Base-by-base conservation (phyloP, 139 green algal genomes). In the Marvania coccoides region DNA sequence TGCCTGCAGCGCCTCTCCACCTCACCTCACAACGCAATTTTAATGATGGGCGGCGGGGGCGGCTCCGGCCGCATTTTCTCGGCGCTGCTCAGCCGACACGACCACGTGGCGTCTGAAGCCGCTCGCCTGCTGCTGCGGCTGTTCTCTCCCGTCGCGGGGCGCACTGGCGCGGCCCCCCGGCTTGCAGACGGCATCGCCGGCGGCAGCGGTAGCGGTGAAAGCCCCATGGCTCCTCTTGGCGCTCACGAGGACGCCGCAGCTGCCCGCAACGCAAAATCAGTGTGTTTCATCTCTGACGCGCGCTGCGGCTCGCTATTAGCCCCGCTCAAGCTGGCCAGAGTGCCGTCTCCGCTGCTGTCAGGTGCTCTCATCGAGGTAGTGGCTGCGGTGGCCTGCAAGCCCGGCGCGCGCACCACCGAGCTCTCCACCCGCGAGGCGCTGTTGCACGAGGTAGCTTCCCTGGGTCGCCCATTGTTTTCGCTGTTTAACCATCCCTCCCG, bases 391-490 rank as follows among this genome's bases (percentile, higher is more conserved):
- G 81, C 76, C 2, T 85, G 72, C 37, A 64, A 84, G 30, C 85
- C 85, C 1, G 85, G 83, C 3, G 42, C 72, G 23, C 61, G 61
- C 12, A 84, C 75, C 42, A 95, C 88, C 0, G 85, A 91, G 45
- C 53, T 69, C 28, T 33, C 66, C 9, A 73, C 88, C 2, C 71
- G 84, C n/a, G 51, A 73, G 3, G 47, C 46, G 1, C 19, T 85
- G 46, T 58, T 86, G 39, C 47, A 74, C 45, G 79, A 87, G 59
- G 74, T 73, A 2, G 82, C 85, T 2, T 47, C 53, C 1, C 61
- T 93, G 33, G 89, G 89, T 5, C 70, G 77, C 13, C 82, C 82
- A 9, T 78, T 96, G 1, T 96, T 96, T 55, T 33, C 59, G 2
- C 79, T 96, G 14, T 94, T 92, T 55, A 58, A 42, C 24, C 86